phyloP scores from a whole-genome alignment of 495 filamentous ascomycete genomes.

The Penicillium canescens region DNA sequence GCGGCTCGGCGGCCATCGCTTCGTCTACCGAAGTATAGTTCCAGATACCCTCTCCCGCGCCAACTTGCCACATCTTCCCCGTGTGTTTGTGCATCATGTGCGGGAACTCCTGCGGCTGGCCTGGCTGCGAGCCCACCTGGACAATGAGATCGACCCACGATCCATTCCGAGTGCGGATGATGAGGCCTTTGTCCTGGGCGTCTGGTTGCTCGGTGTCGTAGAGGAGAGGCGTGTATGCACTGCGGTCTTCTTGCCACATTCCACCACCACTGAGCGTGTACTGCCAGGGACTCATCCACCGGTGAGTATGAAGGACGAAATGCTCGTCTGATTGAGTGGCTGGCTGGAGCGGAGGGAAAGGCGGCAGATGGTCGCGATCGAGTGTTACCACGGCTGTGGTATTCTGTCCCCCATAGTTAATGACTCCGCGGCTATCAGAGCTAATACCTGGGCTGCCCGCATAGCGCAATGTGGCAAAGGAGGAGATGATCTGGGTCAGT shows the following conservation, averaged over 20 bases:
- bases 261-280: not conserved
- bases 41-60: conserved; percentile 38
- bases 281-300: not conserved
- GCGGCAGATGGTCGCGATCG: conserved; percentile 26
- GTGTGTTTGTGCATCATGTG: conserved; percentile 58
- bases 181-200: conserved; percentile 21
- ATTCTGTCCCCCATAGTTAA: conserved; percentile 36
- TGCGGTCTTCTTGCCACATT: conserved; percentile 1
- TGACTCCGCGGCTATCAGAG: conserved; percentile 25
- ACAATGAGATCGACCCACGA: conserved; percentile 54
- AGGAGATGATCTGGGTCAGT: conserved; percentile 30
- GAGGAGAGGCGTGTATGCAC: conserved; percentile 3
- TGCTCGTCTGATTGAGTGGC: conserved; percentile 31
- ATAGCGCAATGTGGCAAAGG: conserved; percentile 31
- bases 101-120: conserved; percentile 30
- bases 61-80: conserved; percentile 49
- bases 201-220: conserved; percentile 25
- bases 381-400: conserved; percentile 29
- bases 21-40: conserved; percentile 42
- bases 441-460: conserved; percentile 4
- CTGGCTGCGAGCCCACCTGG: conserved; percentile 22
- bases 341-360: conserved; percentile 26
- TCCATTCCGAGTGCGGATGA: conserved; percentile 40
- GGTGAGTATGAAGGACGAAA: conserved; percentile 17
- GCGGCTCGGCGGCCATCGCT: conserved; percentile 37